phyloP scores from a whole-genome alignment of 345 rosid species.

The Lepidium aucheri region DNA sequence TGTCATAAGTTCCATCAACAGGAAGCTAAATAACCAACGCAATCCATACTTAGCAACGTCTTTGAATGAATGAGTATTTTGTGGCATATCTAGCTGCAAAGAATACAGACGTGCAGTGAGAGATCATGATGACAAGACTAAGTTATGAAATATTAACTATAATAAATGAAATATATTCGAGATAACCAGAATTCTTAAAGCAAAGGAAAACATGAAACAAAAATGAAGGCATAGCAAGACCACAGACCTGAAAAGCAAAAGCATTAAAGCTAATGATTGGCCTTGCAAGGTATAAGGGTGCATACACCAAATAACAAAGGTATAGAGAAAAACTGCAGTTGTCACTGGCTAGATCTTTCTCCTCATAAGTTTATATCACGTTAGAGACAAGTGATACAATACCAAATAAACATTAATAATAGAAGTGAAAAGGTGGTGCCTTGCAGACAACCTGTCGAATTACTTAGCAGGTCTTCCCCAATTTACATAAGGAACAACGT shows the following conservation, averaged over 20 bases:
- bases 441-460: slow-evolving; percentile 19
- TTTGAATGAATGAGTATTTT: slow-evolving; percentile 46
- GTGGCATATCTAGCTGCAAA: slow-evolving; percentile 61
- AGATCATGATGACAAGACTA: neutral
- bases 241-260: slow-evolving; percentile 77
- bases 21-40: slow-evolving; percentile 69
- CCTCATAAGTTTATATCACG: slow-evolving; percentile 37
- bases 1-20: slow-evolving; percentile 73
- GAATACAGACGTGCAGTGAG: neutral
- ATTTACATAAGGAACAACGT: slow-evolving; percentile 24
- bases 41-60: slow-evolving; percentile 55
- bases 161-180: neutral
- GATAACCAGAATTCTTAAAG: neutral
- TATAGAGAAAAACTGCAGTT: slow-evolving; percentile 44
- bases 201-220: neutral
- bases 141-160: neutral
- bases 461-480: slow-evolving; percentile 27
- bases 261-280: slow-evolving; percentile 91
- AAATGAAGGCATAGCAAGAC: neutral
- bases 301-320: slow-evolving; percentile 79
- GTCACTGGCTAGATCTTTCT: slow-evolving; percentile 37
- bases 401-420: neutral
- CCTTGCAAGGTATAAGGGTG: slow-evolving; percentile 87
- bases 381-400: neutral
- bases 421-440: too few relatives aligned